Conservation (phyloP, 192 early-diverging fungal species). For the Podila epicladia region DNA sequence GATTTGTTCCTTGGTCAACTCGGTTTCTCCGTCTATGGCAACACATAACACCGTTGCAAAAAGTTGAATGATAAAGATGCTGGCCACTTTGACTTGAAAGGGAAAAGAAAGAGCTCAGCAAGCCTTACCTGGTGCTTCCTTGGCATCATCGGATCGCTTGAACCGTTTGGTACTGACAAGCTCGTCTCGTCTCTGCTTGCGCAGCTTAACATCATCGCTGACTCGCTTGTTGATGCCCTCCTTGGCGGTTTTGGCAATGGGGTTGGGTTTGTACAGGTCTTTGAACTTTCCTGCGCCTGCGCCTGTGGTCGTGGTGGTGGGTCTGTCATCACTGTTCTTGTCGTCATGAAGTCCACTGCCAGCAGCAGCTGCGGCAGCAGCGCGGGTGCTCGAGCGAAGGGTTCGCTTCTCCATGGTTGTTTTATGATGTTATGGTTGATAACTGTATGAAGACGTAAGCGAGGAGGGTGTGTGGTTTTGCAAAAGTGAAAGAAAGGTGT, state of each 20-base stretch:
- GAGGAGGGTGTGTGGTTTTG: neutral
- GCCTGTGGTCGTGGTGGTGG: neutral
- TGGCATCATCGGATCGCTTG: constrained; percentile 45
- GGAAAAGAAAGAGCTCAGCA: neutral
- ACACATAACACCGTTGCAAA: neutral
- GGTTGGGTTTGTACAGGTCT: constrained; percentile 60
- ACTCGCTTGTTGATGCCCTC: constrained; percentile 65
- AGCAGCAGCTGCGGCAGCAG: constrained; percentile 15
- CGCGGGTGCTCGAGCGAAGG: constrained; percentile 35
- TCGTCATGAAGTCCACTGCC: constrained; percentile 10
- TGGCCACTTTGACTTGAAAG: neutral
- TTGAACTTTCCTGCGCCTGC: constrained; percentile 19
- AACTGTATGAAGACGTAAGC: neutral
- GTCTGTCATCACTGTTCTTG: constrained; percentile 20
- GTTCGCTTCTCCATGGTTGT: constrained; percentile 35
- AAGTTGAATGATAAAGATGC: too few relatives aligned
- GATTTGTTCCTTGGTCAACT: constrained; percentile 38
- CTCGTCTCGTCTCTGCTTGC: constrained; percentile 75
- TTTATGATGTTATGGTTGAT: neutral
- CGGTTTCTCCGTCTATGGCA: constrained; percentile 20
- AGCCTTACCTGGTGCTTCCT: constrained; percentile 9
- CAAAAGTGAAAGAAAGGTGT: too few relatives aligned
- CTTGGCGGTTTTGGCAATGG: constrained; percentile 54
- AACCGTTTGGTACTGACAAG: constrained; percentile 75
- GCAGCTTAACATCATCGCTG: constrained; percentile 63